Evolutionary conservation across 768 basidiomycete species (phyloP), one percentile per base, ranked within the genome.

Genomic region (Lactifluus rugatus): DNA sequence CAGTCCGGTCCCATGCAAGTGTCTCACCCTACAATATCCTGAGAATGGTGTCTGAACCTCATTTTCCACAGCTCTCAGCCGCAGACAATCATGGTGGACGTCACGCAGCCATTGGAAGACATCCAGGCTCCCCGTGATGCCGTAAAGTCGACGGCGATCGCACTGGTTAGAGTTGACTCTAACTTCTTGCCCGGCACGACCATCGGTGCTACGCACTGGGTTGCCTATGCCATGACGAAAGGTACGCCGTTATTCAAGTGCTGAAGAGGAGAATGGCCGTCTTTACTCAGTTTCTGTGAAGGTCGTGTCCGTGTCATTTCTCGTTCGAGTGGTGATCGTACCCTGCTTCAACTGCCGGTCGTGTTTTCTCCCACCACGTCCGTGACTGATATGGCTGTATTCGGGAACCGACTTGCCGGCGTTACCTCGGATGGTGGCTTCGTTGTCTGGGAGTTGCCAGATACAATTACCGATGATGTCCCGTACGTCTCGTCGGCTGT

Each of bases 121-220:
- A 79, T 90, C 41, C 84, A 87, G 67, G 87, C 89, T 8, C 76
- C 83, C 52, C 79, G 77, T 8, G 89, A 92, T 62, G 79, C 78
- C 4, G 86, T 90, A 65, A 89, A 89, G 68, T 88, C 88, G n/a
- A 93, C 90, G 0, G 89, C 90, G 3, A 93, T 93, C 54, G 90
- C 90, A 16, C 78, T 93, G 48, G 88, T 93, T 67, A 87, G 84
- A 71, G 89, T 92, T 62, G 90, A 93, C 59, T 75, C 89, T 17
- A 80, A 85, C 25, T 93, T 92, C 73, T 74, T 91, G 57, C 87
- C 87, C 46, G 90, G 90, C 16, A 85, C 87, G 13, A 93, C 90
- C 32, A 92, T 93, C 54, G 90, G 90, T 10, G 90, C 90, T 14
- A 91, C 90, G 5, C 87, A 89, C 67, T 93, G 90, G 88, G 90